A percentile compares a stretch with the other conserved stretches of the same genome.
Evolutionary conservation across 176 grass and related monocot species (phyloP).

Genomic region (Oropetium thomaeum): DNA sequence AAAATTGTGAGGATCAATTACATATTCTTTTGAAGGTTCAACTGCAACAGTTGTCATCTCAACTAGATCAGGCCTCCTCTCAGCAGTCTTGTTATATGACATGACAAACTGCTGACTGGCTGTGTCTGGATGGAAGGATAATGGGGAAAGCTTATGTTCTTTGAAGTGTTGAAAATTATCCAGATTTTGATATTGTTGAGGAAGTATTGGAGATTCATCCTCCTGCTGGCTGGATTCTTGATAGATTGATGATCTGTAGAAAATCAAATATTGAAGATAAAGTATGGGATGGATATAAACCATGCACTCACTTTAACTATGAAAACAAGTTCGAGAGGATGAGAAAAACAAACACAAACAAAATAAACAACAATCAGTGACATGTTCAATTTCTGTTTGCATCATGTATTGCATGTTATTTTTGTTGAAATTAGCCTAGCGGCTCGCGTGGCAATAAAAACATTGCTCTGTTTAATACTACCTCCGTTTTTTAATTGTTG

Average conservation of each 20-base stretch:
- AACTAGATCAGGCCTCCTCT: constrained; percentile 35
- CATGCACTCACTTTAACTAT: background rate
- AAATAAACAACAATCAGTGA: constrained; percentile 11
- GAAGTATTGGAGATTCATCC: constrained; percentile 44
- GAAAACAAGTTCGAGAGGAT: constrained; percentile 2
- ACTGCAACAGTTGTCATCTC: constrained; percentile 38
- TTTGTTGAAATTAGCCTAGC: background rate
- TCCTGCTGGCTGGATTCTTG: constrained; percentile 40
- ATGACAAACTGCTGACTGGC: constrained; percentile 50
- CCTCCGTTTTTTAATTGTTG: no score
- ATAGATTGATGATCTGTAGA: constrained; percentile 47
- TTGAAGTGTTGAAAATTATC: constrained; percentile 37
- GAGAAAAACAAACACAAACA: constrained; percentile 18
- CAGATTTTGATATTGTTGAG: constrained; percentile 36
- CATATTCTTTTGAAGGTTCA: constrained; percentile 49
- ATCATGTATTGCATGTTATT: background rate
- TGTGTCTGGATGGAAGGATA: constrained; percentile 42
- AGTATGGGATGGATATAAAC: background rate
- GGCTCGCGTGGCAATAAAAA: no score
- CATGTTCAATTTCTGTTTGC: background rate
- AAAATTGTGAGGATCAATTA: constrained; percentile 33
- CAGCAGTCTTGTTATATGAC: constrained; percentile 55
- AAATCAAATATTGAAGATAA: background rate
- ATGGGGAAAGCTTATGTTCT: constrained; percentile 40
- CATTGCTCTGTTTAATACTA: background rate